Conservation (phyloP, 179 eudicot genomes). For the Corrigiola litoralis region DNA sequence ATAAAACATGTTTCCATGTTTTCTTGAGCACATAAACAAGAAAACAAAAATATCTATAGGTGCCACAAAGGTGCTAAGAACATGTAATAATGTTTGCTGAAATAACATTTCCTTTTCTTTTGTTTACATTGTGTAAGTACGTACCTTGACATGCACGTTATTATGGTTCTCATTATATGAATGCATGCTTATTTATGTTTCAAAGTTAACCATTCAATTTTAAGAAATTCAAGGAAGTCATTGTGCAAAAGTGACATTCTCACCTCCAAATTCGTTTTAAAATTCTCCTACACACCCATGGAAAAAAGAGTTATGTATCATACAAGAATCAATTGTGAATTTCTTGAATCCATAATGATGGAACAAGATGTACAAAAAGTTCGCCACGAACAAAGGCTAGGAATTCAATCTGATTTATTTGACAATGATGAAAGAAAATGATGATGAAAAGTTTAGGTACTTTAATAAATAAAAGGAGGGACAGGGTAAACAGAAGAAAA, state of each 20-base stretch:
- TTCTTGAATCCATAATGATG: background rate
- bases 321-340: background rate
- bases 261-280: conserved; percentile 7
- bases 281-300: no score
- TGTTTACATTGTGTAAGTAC: no score
- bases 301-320: background rate
- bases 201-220: background rate
- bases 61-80: no score
- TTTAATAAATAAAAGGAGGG: no score
- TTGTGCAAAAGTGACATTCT: background rate
- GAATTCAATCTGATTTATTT: no score
- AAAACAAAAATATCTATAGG: no score
- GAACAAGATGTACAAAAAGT: background rate
- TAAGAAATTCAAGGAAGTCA: background rate
- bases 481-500: no score
- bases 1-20: conserved; percentile 35
- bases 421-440: background rate
- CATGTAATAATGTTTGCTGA: no score
- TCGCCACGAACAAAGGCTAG: background rate
- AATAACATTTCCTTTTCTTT: background rate
- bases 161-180: no score
- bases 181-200: background rate
- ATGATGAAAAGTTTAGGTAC: no score
- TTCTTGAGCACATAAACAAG: conserved; percentile 17
- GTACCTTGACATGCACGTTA: no score